A percentile compares a stretch with the other conserved stretches of the same genome.
Evolutionary conservation across 169 alveolate genomes (phyloP).

Genomic region (Plasmodium blacklocki): DNA sequence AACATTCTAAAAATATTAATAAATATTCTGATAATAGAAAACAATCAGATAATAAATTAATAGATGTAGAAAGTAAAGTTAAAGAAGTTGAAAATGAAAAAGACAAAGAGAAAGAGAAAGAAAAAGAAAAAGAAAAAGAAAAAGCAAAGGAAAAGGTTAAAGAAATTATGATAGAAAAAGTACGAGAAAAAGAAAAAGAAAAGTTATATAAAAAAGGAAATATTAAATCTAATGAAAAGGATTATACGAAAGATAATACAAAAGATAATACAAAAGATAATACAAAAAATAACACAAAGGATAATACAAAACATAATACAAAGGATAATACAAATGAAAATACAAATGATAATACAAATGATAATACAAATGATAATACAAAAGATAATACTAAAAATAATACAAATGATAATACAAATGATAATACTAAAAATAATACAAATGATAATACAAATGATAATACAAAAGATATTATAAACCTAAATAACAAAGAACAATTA

Average conservation of each 20-base stretch:
- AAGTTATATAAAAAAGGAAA: too few species aligned
- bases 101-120: neutral
- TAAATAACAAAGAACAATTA: neutral
- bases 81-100: neutral
- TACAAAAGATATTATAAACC: neutral
- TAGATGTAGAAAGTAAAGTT: neutral
- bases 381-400: too few species aligned
- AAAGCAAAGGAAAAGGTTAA: constrained; percentile 20
- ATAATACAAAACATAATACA: neutral
- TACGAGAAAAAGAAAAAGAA: constrained; percentile 2
- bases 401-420: too few species aligned
- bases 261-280: too few species aligned
- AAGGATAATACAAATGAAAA: neutral
- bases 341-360: too few species aligned
- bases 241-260: neutral
- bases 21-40: neutral
- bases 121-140: constrained; percentile 14
- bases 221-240: too few species aligned
- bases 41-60: neutral
- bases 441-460: neutral
- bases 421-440: neutral
- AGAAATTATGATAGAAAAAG: constrained; percentile 15
- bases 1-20: neutral
- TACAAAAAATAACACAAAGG: too few species aligned
- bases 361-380: too few species aligned